Conservation (phyloP, 495 filamentous ascomycete species). For the Penicillium goetzii region DNA sequence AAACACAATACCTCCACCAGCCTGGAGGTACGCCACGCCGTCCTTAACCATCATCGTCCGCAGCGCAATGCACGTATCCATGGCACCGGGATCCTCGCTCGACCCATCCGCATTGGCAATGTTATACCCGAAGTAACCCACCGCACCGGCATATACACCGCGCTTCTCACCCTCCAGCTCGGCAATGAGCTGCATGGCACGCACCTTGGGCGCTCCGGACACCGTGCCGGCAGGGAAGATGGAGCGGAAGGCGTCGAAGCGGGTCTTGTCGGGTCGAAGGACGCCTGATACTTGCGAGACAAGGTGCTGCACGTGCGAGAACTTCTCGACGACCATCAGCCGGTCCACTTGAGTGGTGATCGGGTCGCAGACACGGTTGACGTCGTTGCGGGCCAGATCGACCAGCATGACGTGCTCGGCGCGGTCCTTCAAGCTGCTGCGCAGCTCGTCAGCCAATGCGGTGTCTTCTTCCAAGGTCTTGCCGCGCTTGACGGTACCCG, state of each 20-base stretch:
- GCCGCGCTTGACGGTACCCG: slow-evolving; percentile 89
- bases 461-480: slow-evolving; percentile 79
- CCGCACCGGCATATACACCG: slow-evolving; percentile 95
- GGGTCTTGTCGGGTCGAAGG: slow-evolving; percentile 76
- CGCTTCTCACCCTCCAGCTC: slow-evolving; percentile 92
- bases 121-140: slow-evolving; percentile 71
- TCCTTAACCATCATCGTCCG: slow-evolving; percentile 96
- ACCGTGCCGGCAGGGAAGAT: slow-evolving; percentile 98
- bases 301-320: slow-evolving; percentile 95
- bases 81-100: slow-evolving; percentile 69
- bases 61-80: slow-evolving; percentile 99
- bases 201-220: slow-evolving; percentile 91
- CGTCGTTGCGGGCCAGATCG: slow-evolving; percentile 94
- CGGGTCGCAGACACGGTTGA: slow-evolving; percentile 95
- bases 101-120: slow-evolving; percentile 44
- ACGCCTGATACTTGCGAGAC: slow-evolving; percentile 93
- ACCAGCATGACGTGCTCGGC: slow-evolving; percentile 99
- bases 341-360: slow-evolving; percentile 84
- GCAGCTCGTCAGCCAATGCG: slow-evolving; percentile 74
- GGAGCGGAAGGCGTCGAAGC: slow-evolving; percentile 93
- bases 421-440: slow-evolving; percentile 83
- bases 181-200: slow-evolving; percentile 95
- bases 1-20: slow-evolving; percentile 96
- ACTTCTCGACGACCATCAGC: slow-evolving; percentile 94
- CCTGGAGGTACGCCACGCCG: slow-evolving; percentile 88